These are phyloP conservation scores for Aspergillus uvarum DNA, from an alignment of 2,329 filamentous ascomycete species.

Conservation along the genomic window DNA sequence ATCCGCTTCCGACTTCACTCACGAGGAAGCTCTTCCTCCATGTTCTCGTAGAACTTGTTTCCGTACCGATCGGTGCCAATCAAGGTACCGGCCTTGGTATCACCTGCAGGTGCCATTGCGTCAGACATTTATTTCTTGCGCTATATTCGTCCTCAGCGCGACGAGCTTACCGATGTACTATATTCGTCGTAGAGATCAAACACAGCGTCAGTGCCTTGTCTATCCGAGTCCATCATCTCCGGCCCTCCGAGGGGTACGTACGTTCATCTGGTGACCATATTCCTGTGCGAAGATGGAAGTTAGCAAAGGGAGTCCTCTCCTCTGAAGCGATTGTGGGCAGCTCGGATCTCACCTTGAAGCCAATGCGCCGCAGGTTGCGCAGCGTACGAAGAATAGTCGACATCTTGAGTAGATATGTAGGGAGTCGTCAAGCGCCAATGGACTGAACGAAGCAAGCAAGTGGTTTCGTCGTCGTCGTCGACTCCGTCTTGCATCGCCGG, in stretches of 20 bases:
- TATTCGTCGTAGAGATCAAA: slow-evolving; percentile 14
- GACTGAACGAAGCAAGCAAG: slow-evolving; percentile 10
- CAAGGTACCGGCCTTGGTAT: slow-evolving; percentile 89
- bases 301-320: slow-evolving; percentile 30
- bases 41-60: slow-evolving; percentile 98
- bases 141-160: not conserved
- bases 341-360: slow-evolving; percentile 67
- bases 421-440: not conserved
- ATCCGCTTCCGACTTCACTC: slow-evolving; percentile 37
- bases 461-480: slow-evolving; percentile 1
- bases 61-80: slow-evolving; percentile 85
- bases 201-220: slow-evolving; percentile 23
- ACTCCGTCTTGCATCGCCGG: slow-evolving; percentile 2
- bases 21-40: slow-evolving; percentile 85
- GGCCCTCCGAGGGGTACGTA: slow-evolving; percentile 36
- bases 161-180: slow-evolving; percentile 45
- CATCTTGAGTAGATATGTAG: slow-evolving; percentile 60
- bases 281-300: slow-evolving; percentile 59
- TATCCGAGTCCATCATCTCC: not conserved
- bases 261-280: slow-evolving; percentile 91
- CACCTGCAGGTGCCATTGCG: slow-evolving; percentile 59
- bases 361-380: slow-evolving; percentile 81
- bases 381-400: slow-evolving; percentile 87
- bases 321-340: slow-evolving; percentile 14
- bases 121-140: slow-evolving; percentile 16